phyloP scores from a whole-genome alignment of 2,329 filamentous ascomycete species.

The Arthroderma sp. region DNA sequence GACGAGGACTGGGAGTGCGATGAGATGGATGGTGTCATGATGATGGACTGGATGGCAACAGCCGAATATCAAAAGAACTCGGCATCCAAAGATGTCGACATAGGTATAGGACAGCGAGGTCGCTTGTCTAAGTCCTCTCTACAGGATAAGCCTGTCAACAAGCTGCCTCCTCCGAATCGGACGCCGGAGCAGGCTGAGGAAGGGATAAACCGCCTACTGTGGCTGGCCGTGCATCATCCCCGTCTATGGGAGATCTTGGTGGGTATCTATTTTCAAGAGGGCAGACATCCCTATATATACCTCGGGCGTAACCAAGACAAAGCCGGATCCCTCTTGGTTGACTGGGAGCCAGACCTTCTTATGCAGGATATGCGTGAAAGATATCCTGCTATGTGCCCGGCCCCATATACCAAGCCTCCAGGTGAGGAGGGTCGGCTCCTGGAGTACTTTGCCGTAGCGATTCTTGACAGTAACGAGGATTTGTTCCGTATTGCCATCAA shows the following conservation, averaged over 20 bases:
- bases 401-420: conserved; percentile 1
- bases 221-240: conserved; percentile 2
- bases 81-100: too few species aligned
- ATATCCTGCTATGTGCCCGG: background rate
- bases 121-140: too few species aligned
- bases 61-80: too few species aligned
- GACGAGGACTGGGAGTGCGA: too few species aligned
- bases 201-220: background rate
- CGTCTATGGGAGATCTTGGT: conserved; percentile 3
- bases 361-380: conserved; percentile 4
- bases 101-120: too few species aligned
- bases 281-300: conserved; percentile 1
- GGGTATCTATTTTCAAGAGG: conserved; percentile 6
- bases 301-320: background rate
- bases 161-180: background rate
- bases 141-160: too few species aligned
- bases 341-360: conserved; percentile 4
- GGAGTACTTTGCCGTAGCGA: conserved; percentile 2
- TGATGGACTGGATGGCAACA: too few species aligned
- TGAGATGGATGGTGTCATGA: too few species aligned
- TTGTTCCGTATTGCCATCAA: conserved; percentile 7
- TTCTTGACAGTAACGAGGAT: conserved; percentile 8
- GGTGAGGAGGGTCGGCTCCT: conserved; percentile 5
- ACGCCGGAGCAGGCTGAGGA: conserved; percentile 1
- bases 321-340: background rate